A percentile compares a stretch with the other conserved stretches of the same genome.
Conservation (phyloP, 148 eudicot species). For the Silene uniflora region DNA sequence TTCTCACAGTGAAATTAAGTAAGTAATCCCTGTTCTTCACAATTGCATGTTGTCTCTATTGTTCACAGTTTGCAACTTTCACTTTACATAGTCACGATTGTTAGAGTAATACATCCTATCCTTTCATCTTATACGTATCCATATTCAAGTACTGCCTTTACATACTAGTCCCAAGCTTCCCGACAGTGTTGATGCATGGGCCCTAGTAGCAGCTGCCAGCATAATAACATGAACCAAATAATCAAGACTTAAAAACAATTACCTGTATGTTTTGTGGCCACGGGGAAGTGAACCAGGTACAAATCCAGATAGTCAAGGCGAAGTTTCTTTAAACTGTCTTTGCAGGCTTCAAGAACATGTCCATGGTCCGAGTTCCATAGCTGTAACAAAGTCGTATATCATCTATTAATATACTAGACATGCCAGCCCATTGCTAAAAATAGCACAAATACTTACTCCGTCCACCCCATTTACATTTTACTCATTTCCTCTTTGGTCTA, state of each 20-base stretch:
- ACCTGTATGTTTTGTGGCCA: slow-evolving; percentile 92
- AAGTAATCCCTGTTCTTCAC: neutral
- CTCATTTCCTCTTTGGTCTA: too few species aligned
- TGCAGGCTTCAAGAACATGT: slow-evolving; percentile 86
- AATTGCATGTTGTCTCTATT: neutral
- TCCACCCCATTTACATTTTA: too few species aligned
- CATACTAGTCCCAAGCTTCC: too few species aligned
- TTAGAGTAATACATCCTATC: neutral
- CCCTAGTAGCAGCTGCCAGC: too few species aligned
- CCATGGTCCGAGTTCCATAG: slow-evolving; percentile 97
- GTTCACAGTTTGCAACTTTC: neutral
- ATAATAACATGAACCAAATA: neutral
- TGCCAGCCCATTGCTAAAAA: neutral
- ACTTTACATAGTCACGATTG: neutral
- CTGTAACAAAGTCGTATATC: slow-evolving; percentile 34
- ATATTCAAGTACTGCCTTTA: too few species aligned
- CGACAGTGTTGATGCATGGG: too few species aligned
- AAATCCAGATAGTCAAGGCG: slow-evolving; percentile 80
- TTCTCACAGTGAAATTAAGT: too few species aligned
- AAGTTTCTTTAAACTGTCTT: slow-evolving; percentile 81
- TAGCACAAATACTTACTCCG: too few species aligned
- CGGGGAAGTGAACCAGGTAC: slow-evolving; percentile 85
- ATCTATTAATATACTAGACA: neutral
- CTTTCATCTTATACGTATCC: too few species aligned
- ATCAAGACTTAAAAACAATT: neutral